phyloP scores from a whole-genome alignment of 164 flowering plant genomes.

The Akebia trifoliata region DNA sequence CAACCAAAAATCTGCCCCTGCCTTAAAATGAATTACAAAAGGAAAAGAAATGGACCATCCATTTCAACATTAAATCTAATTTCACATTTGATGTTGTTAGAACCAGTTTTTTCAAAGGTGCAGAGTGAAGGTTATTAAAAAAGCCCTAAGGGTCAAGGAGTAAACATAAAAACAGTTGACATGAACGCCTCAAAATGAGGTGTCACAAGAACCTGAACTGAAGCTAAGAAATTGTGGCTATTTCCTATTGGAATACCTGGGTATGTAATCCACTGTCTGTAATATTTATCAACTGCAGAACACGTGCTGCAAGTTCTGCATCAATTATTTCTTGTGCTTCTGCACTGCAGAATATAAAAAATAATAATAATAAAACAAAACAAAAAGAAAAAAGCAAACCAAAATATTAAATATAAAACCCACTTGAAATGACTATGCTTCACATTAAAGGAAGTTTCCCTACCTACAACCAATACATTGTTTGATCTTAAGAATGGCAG shows the following conservation, averaged over 20 bases:
- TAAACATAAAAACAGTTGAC: no score
- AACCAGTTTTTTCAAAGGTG: no score
- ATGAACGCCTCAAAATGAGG: no score
- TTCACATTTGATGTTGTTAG: no score
- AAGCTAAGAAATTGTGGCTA: background rate
- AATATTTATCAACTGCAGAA: slow-evolving; percentile 76
- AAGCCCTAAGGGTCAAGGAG: no score
- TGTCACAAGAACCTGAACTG: slow-evolving; percentile 5
- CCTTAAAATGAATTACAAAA: no score
- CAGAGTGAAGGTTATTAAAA: no score
- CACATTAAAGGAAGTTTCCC: slow-evolving; percentile 5
- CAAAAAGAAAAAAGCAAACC: slow-evolving; percentile 7
- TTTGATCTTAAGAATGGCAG: slow-evolving; percentile 79
- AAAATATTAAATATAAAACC: background rate
- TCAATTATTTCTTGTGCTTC: slow-evolving; percentile 94
- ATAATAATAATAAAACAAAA: background rate
- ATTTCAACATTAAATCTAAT: no score
- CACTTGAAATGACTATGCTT: background rate
- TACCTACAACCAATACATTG: slow-evolving; percentile 77
- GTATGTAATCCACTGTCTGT: slow-evolving; percentile 84
- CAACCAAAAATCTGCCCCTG: no score
- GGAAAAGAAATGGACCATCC: no score
- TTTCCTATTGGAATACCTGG: slow-evolving; percentile 47
- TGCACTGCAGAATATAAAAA: slow-evolving; percentile 40
- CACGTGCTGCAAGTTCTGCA: slow-evolving; percentile 98